Conservation (phyloP, 768 basidiomycete species). For the Tulasnella sp. region DNA sequence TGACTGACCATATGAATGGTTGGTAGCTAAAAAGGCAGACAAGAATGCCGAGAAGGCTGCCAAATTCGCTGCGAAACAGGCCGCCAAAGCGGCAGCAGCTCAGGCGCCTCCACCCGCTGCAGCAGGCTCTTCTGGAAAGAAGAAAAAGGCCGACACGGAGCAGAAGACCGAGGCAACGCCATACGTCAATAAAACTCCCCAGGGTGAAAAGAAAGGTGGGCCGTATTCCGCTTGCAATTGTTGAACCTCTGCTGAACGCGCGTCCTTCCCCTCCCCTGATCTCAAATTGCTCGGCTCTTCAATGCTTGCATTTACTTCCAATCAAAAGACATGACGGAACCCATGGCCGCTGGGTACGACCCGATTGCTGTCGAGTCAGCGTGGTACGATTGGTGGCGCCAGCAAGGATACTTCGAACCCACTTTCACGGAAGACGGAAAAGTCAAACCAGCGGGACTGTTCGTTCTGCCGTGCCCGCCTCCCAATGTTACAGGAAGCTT, state of each 20-base stretch:
- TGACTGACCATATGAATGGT: conserved; percentile 21
- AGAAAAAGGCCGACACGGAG: conserved; percentile 60
- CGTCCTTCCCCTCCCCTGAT: not conserved
- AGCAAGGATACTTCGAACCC: conserved; percentile 87
- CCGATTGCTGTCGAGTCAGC: conserved; percentile 90
- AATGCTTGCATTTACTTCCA: not conserved
- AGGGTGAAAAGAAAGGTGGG: conserved; percentile 91
- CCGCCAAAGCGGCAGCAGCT: conserved; percentile 47
- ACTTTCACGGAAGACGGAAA: conserved; percentile 55
- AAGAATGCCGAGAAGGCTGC: conserved; percentile 56
- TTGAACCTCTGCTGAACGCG: not conserved
- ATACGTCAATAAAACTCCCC: conserved; percentile 87
- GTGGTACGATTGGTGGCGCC: conserved; percentile 98
- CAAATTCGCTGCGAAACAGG: conserved; percentile 64
- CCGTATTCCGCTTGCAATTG: conserved; percentile 6
- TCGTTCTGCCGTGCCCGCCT: conserved; percentile 86
- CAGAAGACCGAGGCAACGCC: conserved; percentile 61
- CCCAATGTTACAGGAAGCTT: conserved; percentile 96
- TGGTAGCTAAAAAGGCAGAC: conserved; percentile 76
- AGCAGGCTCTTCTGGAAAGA: conserved; percentile 55
- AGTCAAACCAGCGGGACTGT: conserved; percentile 60
- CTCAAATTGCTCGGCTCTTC: not conserved
- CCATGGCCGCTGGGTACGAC: conserved; percentile 93
- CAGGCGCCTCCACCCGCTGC: conserved; percentile 35
- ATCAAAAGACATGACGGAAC: conserved; percentile 69